Conservation (phyloP, 2,329 filamentous ascomycete genomes). For the Sarocladiaceae sp. region DNA sequence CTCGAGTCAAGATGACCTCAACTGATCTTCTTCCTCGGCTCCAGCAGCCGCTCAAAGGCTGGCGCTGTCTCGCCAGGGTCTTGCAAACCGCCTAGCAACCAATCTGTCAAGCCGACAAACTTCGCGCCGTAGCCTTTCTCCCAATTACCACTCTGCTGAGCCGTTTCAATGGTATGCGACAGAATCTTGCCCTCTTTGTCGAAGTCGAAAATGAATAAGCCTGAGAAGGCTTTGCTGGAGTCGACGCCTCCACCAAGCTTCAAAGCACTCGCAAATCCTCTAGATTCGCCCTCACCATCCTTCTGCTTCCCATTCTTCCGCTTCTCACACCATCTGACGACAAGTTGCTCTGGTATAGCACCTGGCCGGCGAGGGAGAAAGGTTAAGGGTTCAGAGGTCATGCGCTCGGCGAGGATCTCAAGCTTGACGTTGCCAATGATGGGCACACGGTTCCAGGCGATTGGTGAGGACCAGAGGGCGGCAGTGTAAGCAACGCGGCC, state of each 20-base stretch:
- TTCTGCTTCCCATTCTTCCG: slow-evolving; percentile 18
- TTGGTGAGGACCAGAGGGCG: slow-evolving; percentile 90
- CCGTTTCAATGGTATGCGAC: slow-evolving; percentile 91
- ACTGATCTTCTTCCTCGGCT: not conserved
- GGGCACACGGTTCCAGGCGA: slow-evolving; percentile 92
- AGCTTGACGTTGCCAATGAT: slow-evolving; percentile 87
- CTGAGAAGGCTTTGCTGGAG: slow-evolving; percentile 75
- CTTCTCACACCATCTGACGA: slow-evolving; percentile 78
- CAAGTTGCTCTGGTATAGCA: slow-evolving; percentile 69
- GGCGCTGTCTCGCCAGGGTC: slow-evolving; percentile 27
- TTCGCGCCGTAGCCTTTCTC: slow-evolving; percentile 75
- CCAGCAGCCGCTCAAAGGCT: slow-evolving; percentile 27
- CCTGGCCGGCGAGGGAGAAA: slow-evolving; percentile 46
- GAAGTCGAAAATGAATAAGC: slow-evolving; percentile 94
- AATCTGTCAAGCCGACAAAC: slow-evolving; percentile 90
- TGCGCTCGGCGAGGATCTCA: slow-evolving; percentile 84
- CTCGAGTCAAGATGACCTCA: not conserved
- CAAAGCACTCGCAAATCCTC: slow-evolving; percentile 40
- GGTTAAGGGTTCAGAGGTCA: slow-evolving; percentile 58
- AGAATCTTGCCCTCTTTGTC: slow-evolving; percentile 79
- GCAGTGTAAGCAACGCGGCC: slow-evolving; percentile 88
- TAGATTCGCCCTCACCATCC: not conserved
- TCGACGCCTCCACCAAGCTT: slow-evolving; percentile 30
- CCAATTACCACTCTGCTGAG: slow-evolving; percentile 77
- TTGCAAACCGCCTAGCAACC: slow-evolving; percentile 76